Percentiles rank a stretch among this genome's conserved stretches.
Conservation (phyloP, 768 basidiomycete species). For the Lactifluus rugatus region DNA sequence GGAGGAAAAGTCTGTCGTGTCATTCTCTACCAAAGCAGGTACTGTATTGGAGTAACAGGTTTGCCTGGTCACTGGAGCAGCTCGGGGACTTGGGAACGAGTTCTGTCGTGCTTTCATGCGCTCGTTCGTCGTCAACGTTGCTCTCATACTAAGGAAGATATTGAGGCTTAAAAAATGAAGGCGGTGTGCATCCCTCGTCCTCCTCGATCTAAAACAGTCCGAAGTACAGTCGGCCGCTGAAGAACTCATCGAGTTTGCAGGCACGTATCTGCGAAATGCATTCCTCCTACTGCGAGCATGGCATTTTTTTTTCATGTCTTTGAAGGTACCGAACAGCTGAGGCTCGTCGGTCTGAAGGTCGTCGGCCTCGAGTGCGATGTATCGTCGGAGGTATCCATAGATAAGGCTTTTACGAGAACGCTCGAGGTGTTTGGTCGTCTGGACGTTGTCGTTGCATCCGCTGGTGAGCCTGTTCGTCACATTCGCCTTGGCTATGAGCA, state of each 20-base stretch:
- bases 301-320: slow-evolving; percentile 25
- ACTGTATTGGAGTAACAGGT: slow-evolving; percentile 40
- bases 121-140: slow-evolving; percentile 43
- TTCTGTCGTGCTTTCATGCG: slow-evolving; percentile 86
- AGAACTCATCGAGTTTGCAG: slow-evolving; percentile 51
- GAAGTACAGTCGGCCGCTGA: slow-evolving; percentile 60
- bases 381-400: slow-evolving; percentile 68
- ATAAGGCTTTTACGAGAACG: slow-evolving; percentile 57
- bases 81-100: slow-evolving; percentile 81
- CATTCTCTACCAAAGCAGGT: background rate
- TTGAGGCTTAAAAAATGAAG: slow-evolving; percentile 31
- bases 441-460: slow-evolving; percentile 81
- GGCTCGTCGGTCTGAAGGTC: slow-evolving; percentile 49
- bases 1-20: slow-evolving; percentile 49
- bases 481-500: background rate
- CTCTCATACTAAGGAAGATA: background rate
- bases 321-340: slow-evolving; percentile 46
- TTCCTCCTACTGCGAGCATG: slow-evolving; percentile 5
- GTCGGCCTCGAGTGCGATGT: slow-evolving; percentile 84
- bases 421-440: slow-evolving; percentile 59
- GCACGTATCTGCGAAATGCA: slow-evolving; percentile 30
- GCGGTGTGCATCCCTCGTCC: slow-evolving; percentile 70
- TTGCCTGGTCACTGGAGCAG: slow-evolving; percentile 88
- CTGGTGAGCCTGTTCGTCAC: slow-evolving; percentile 43
- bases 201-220: slow-evolving; percentile 69